Percentiles rank a stretch among this genome's conserved stretches.
phyloP scores from a whole-genome alignment of 1,284 basidiomycete genomes.

The Cutaneotrichosporon daszewskae region DNA sequence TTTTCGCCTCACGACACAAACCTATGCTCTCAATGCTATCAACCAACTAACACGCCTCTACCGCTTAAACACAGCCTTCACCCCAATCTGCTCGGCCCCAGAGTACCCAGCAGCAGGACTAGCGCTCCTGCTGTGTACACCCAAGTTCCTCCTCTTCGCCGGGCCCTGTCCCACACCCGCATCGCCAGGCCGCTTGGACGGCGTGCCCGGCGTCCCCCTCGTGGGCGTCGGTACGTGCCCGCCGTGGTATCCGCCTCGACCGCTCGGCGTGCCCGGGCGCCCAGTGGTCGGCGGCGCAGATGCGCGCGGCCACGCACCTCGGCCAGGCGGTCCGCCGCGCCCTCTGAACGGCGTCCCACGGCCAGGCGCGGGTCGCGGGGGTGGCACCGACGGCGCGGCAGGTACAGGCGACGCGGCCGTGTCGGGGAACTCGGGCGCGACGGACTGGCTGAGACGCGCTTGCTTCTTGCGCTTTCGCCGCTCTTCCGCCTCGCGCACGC shows the following conservation, averaged over 20 bases:
- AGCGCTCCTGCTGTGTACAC: conserved; percentile 12
- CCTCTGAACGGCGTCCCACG: conserved; percentile 6
- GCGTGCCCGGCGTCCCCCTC: conserved; percentile 1
- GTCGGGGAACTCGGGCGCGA: conserved; percentile 18
- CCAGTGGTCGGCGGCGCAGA: conserved; percentile 10
- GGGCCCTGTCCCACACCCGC: neutral
- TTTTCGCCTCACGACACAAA: too few relatives aligned
- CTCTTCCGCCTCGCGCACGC: conserved; percentile 21
- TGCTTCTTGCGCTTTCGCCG: conserved; percentile 13
- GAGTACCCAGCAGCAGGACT: conserved; percentile 6
- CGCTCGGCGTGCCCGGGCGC: conserved; percentile 11
- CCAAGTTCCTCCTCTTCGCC: conserved; percentile 9
- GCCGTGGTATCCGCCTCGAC: conserved; percentile 2
- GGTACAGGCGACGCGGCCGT: conserved; percentile 3
- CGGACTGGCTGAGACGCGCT: conserved; percentile 11
- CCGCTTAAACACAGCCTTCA: conserved; percentile 19
- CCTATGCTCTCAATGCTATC: too few relatives aligned
- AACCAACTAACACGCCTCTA: too few relatives aligned
- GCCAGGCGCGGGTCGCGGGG: neutral
- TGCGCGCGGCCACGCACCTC: conserved; percentile 13
- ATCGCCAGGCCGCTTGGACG: conserved; percentile 6
- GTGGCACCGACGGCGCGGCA: conserved; percentile 2
- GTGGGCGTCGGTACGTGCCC: neutral
- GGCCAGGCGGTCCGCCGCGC: conserved; percentile 1
- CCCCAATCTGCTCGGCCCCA: conserved; percentile 8